Evolutionary conservation across 2,329 filamentous ascomycete species (phyloP).

Genomic region (Clarireedia monteithiana): DNA sequence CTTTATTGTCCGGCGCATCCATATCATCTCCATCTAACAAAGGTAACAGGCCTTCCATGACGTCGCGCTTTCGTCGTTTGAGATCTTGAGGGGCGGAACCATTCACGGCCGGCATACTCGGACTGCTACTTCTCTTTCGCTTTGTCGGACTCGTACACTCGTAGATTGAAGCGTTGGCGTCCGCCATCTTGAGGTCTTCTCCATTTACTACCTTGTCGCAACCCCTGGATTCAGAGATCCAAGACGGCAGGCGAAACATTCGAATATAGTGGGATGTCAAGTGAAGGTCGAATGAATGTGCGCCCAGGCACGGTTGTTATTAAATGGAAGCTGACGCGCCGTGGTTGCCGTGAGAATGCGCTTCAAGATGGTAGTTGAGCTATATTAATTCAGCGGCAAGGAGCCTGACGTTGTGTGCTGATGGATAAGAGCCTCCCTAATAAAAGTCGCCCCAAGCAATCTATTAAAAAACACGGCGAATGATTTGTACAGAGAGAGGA

Average conservation of each 20-base stretch:
- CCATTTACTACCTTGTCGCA: slow-evolving; percentile 42
- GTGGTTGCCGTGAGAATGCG: neutral
- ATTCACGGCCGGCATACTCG: slow-evolving; percentile 5
- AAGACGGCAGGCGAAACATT: slow-evolving; percentile 51
- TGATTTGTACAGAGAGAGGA: slow-evolving; percentile 1
- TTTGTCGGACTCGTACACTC: slow-evolving; percentile 20
- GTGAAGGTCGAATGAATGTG: neutral
- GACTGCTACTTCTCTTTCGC: slow-evolving; percentile 21
- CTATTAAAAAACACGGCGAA: neutral
- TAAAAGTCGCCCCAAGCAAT: neutral
- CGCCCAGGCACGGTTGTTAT: slow-evolving; percentile 1
- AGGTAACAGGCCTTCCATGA: slow-evolving; percentile 3
- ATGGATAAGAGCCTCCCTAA: slow-evolving; percentile 3
- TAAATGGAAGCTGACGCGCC: neutral
- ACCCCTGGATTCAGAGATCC: slow-evolving; percentile 50
- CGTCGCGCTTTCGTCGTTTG: slow-evolving; percentile 29
- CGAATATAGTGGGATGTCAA: slow-evolving; percentile 31
- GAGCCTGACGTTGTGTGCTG: slow-evolving; percentile 5
- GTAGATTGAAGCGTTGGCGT: slow-evolving; percentile 19
- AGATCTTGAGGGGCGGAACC: slow-evolving; percentile 19
- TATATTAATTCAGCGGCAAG: slow-evolving; percentile 2
- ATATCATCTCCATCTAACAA: slow-evolving; percentile 11
- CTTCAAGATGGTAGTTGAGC: neutral
- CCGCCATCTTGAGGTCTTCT: slow-evolving; percentile 34
- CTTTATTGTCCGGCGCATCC: slow-evolving; percentile 12